These are phyloP conservation scores for Colletotrichum sp. DNA, from an alignment of 2,329 filamentous ascomycete species.

Conservation along the genomic window DNA sequence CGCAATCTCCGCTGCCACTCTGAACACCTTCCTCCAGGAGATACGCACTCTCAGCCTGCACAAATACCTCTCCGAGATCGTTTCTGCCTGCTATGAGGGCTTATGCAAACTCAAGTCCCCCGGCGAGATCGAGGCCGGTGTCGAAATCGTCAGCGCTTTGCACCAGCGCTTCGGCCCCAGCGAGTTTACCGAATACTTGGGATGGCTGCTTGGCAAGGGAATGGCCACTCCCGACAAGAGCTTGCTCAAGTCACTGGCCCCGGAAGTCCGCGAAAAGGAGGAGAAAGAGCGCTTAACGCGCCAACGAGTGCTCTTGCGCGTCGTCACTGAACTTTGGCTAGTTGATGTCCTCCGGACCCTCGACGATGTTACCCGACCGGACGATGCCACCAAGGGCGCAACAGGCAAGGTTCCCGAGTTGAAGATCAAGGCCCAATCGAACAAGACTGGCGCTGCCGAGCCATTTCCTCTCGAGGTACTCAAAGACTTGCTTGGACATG, in stretches of 20 bases:
- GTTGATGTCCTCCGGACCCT: conserved; percentile 86
- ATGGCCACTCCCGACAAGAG: conserved; percentile 90
- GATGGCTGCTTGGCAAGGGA: conserved; percentile 90
- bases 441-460: conserved; percentile 74
- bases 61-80: conserved; percentile 97
- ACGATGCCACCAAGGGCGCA: conserved; percentile 66
- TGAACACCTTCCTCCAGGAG: conserved; percentile 86
- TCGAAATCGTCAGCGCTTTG: conserved; percentile 92
- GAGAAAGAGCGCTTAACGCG: conserved; percentile 91
- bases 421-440: conserved; percentile 61
- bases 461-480: conserved; percentile 97
- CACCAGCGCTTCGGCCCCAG: conserved; percentile 91
- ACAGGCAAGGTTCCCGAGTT: conserved; percentile 67
- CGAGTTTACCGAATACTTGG: conserved; percentile 91
- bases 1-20: conserved; percentile 79
- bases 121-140: conserved; percentile 88
- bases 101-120: conserved; percentile 90
- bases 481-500: conserved; percentile 93
- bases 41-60: conserved; percentile 89
- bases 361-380: conserved; percentile 66
- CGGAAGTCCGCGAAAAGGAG: conserved; percentile 89
- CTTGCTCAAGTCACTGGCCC: conserved; percentile 76
- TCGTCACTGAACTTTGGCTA: conserved; percentile 96
- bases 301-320: conserved; percentile 83
- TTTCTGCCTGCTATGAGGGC: conserved; percentile 94